phyloP scores from a whole-genome alignment of 2,329 filamentous ascomycete genomes.

The Hortaea sp. region DNA sequence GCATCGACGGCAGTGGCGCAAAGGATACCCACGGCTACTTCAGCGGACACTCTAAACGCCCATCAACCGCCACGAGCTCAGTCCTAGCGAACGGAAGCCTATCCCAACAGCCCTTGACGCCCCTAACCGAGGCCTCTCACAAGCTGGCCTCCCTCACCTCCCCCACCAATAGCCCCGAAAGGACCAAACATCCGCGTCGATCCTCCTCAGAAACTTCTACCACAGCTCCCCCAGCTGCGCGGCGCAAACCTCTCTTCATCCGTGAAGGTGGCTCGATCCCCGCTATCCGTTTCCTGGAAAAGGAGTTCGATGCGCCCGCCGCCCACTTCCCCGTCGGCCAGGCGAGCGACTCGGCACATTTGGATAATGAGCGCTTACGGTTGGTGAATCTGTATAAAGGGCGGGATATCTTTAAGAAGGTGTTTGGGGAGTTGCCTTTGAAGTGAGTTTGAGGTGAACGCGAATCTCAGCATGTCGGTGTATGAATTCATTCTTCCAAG shows the following conservation, averaged over 20 bases:
- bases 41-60: slow-evolving; percentile 23
- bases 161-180: slow-evolving; percentile 10
- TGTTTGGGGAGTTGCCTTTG: slow-evolving; percentile 47
- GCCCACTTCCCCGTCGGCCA: slow-evolving; percentile 91
- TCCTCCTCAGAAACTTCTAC: neutral
- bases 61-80: slow-evolving; percentile 40
- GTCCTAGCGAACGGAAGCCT: slow-evolving; percentile 39
- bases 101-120: slow-evolving; percentile 12
- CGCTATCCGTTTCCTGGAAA: slow-evolving; percentile 85
- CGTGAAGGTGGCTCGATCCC: slow-evolving; percentile 93
- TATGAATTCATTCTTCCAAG: neutral
- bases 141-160: slow-evolving; percentile 21
- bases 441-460: slow-evolving; percentile 11
- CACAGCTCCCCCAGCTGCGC: slow-evolving; percentile 19
- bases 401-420: slow-evolving; percentile 77
- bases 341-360: slow-evolving; percentile 83
- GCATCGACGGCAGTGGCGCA: slow-evolving; percentile 5
- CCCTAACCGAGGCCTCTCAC: slow-evolving; percentile 15
- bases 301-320: slow-evolving; percentile 82
- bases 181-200: too few species aligned
- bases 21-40: slow-evolving; percentile 4
- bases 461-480: neutral
- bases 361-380: slow-evolving; percentile 89
- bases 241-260: slow-evolving; percentile 70
- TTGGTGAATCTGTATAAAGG: slow-evolving; percentile 83